Conservation (phyloP, 352 stramenopile species). For the Phytophthora meadii region DNA sequence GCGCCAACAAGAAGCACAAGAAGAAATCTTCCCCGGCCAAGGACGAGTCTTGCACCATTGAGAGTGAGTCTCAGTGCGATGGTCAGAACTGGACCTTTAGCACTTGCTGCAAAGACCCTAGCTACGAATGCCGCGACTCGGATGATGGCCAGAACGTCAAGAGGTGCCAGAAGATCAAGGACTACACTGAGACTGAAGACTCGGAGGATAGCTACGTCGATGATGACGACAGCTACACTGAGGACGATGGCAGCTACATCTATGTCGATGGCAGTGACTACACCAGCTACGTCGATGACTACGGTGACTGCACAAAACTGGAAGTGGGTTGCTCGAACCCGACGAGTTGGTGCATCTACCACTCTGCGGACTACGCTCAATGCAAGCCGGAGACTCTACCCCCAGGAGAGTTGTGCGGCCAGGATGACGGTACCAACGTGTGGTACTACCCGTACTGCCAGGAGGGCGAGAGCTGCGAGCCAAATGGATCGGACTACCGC, state of each 20-base stretch:
- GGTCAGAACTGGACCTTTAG: slow-evolving; percentile 29
- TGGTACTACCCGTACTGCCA: slow-evolving; percentile 44
- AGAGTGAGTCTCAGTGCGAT: slow-evolving; percentile 28
- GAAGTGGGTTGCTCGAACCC: slow-evolving; percentile 21
- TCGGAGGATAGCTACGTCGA: slow-evolving; percentile 11
- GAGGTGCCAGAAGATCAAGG: slow-evolving; percentile 22
- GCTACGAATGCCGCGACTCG: slow-evolving; percentile 27
- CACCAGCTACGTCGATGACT: slow-evolving; percentile 28
- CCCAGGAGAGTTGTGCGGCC: slow-evolving; percentile 37
- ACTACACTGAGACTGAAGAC: slow-evolving; percentile 5
- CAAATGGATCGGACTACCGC: slow-evolving; percentile 29
- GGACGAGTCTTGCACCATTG: slow-evolving; percentile 23
- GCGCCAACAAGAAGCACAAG: slow-evolving; percentile 31
- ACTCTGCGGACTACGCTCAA: slow-evolving; percentile 41
- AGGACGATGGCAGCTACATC: slow-evolving; percentile 15
- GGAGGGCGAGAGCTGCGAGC: slow-evolving; percentile 30
- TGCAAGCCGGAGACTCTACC: slow-evolving; percentile 41
- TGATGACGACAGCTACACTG: slow-evolving; percentile 30
- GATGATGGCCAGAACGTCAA: slow-evolving; percentile 28
- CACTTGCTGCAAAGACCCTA: slow-evolving; percentile 27
- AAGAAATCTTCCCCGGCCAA: not conserved
- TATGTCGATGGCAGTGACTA: slow-evolving; percentile 15
- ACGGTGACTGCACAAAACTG: slow-evolving; percentile 19
- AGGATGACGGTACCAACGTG: slow-evolving; percentile 34
- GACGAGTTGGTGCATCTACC: slow-evolving; percentile 22